These are phyloP conservation scores for Stemphylium vesicarium DNA, from an alignment of 2,329 filamentous ascomycete genomes.

Conservation along the genomic window DNA sequence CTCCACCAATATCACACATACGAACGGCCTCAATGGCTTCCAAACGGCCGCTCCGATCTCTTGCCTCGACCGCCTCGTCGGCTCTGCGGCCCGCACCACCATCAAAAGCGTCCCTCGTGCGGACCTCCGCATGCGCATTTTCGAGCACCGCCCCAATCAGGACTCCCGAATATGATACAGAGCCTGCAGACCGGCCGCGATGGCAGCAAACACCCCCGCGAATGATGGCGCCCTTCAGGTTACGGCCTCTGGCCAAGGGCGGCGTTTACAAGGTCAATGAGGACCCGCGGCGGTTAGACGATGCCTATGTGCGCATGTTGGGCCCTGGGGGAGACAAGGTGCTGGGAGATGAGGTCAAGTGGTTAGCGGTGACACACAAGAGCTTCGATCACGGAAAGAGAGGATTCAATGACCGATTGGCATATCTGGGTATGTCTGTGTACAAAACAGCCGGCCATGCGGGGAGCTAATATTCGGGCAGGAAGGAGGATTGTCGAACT, in stretches of 20 bases:
- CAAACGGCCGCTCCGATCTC: conserved; percentile 50
- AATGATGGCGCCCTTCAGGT: conserved; percentile 58
- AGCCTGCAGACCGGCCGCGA: conserved; percentile 50
- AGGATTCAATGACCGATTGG: conserved; percentile 92
- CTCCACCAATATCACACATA: conserved; percentile 20
- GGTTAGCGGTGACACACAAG: conserved; percentile 96
- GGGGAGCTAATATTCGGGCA: conserved; percentile 40
- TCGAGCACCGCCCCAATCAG: conserved; percentile 32
- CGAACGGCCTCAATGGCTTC: conserved; percentile 54
- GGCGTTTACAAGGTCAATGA: conserved; percentile 73
- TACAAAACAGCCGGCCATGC: background rate
- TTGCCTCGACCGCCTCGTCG: conserved; percentile 36
- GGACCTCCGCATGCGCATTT: conserved; percentile 48
- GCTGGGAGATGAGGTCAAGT: conserved; percentile 90
- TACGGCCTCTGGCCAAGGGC: conserved; percentile 64
- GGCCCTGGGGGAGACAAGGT: conserved; percentile 74
- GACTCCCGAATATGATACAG: conserved; percentile 39
- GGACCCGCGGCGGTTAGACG: conserved; percentile 74
- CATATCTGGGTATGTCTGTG: conserved; percentile 75
- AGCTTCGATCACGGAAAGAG: conserved; percentile 94
- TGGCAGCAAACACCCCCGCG: conserved; percentile 58
- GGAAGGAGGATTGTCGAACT: conserved; percentile 69
- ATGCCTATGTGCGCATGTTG: conserved; percentile 77
- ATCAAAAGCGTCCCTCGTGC: conserved; percentile 33
- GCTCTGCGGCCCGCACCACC: conserved; percentile 33